A percentile compares a stretch with the other conserved stretches of the same genome.
These are phyloP conservation scores for Przewalskia tangutica DNA, from an alignment of 257 asterid genomes.

Conservation along the genomic window DNA sequence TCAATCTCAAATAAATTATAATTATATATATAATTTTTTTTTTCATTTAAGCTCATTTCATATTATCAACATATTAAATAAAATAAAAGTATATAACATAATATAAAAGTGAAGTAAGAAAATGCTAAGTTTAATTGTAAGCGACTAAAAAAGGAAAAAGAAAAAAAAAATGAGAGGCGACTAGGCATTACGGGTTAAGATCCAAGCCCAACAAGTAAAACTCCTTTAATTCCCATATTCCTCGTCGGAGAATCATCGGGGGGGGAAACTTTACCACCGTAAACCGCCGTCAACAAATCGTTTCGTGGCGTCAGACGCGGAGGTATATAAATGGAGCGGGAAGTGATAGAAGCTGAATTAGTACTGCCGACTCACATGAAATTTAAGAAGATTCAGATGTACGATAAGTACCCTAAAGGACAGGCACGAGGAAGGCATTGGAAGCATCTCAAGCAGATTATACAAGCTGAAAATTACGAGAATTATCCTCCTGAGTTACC, in stretches of 20 bases:
- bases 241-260: too few species aligned
- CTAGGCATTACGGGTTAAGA: too few species aligned
- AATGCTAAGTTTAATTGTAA: too few species aligned
- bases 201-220: not conserved
- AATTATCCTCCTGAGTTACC: slow-evolving; percentile 55
- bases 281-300: not conserved
- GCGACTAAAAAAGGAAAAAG: too few species aligned
- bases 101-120: too few species aligned
- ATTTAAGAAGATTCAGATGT: slow-evolving; percentile 85
- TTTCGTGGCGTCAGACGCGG: not conserved
- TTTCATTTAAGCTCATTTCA: too few species aligned
- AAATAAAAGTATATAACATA: too few species aligned
- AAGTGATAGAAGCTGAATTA: slow-evolving; percentile 76
- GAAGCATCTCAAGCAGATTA: slow-evolving; percentile 92
- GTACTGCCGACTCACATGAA: slow-evolving; percentile 66
- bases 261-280: too few species aligned
- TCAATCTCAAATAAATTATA: too few species aligned
- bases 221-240: not conserved
- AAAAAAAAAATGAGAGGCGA: too few species aligned
- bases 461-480: slow-evolving; percentile 83
- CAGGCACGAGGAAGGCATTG: slow-evolving; percentile 72
- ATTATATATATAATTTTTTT: too few species aligned
- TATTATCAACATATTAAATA: too few species aligned
- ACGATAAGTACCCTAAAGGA: slow-evolving; percentile 89
- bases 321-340: slow-evolving; percentile 45